These are phyloP conservation scores for Micractinium conductrix DNA, from an alignment of 139 green algal species.

Conservation along the genomic window DNA sequence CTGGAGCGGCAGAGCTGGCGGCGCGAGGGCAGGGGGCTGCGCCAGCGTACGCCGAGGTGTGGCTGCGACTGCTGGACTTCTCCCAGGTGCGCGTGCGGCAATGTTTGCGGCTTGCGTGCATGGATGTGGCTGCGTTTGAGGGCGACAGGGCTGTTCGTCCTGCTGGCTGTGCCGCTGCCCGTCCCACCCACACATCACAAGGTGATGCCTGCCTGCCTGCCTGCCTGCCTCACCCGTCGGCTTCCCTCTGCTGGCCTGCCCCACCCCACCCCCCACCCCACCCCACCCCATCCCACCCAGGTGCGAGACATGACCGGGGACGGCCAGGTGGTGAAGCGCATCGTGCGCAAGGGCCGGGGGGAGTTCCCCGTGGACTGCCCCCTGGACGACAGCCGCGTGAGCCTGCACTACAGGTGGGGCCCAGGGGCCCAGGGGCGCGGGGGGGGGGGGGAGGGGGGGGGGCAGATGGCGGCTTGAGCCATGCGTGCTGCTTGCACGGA, in stretches of 20 bases:
- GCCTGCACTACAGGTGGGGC: conserved; percentile 58
- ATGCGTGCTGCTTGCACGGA: too few species aligned
- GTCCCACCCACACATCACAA: too few species aligned
- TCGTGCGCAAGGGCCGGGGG: conserved; percentile 65
- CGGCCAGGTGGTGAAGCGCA: conserved; percentile 74
- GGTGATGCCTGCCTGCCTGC: neutral
- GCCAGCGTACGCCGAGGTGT: neutral
- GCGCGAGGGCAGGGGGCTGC: neutral
- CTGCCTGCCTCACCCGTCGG: neutral
- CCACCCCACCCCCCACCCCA: neutral
- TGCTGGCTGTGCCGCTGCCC: too few species aligned
- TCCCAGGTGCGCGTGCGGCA: conserved; percentile 52
- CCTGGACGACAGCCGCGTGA: conserved; percentile 77
- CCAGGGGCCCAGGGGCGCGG: too few species aligned
- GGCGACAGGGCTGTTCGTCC: too few species aligned
- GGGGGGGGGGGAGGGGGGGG: too few species aligned
- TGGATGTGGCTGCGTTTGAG: too few species aligned
- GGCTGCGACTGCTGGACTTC: conserved; percentile 62
- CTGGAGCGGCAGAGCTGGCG: neutral
- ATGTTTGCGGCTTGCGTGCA: too few species aligned
- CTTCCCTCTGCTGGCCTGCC: neutral
- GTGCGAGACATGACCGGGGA: conserved; percentile 83
- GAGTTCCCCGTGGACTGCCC: conserved; percentile 89
- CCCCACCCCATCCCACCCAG: conserved; percentile 37
- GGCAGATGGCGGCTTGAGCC: too few species aligned